Evolutionary conservation across 108 stramenopile genomes (phyloP), one percentile per base, ranked within the genome.

Genomic region (Ochromonas danica): DNA sequence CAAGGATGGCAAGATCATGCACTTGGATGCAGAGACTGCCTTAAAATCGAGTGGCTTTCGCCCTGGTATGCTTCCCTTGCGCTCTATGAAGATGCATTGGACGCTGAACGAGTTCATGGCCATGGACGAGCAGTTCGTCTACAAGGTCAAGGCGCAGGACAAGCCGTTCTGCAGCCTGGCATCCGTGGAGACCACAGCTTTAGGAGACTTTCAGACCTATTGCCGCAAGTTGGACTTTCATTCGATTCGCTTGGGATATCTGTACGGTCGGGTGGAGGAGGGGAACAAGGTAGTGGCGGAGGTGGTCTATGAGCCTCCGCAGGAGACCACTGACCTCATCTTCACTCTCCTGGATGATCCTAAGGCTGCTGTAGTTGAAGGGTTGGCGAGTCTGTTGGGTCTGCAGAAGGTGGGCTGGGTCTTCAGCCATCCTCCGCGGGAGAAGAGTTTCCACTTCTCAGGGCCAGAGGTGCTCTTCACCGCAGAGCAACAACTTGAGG

Each of bases 41-140:
- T 36, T 67, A 14, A 28, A 67, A 36, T 6, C 33, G 33, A 67
- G 14, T 35, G 89, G 90, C 33, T 98, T 96, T 83, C 90, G 97
- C 51, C 93, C 93, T 42, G 97, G 97, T 14, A 91, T 93, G 90
- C 77, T 96, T 85, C 85, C 95, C 42, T 82, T 87, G 22, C 86
- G 93, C 0, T 92, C 92, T 85, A 98, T 98, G 90, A 98, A 98
- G 84, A 98, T 94, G 94, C 86, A 92, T 33, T 98, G 97, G 97
- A 96, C 96, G 0, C 82, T 98, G 43, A 84, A 89, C 39, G 96
- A 98, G 81, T 98, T 98, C 84, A 85, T 89, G 22, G 94, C 89
- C 43, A 88, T 98, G 91, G 95, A 98, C 81, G 85, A 90, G 27
- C 89, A 92, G 72, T 98, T 90, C 83, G 90, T 87, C 36, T 98